A percentile compares a stretch with the other conserved stretches of the same genome.
Conservation (phyloP, 176 grass and related monocot genomes). For the Oropetium thomaeum region DNA sequence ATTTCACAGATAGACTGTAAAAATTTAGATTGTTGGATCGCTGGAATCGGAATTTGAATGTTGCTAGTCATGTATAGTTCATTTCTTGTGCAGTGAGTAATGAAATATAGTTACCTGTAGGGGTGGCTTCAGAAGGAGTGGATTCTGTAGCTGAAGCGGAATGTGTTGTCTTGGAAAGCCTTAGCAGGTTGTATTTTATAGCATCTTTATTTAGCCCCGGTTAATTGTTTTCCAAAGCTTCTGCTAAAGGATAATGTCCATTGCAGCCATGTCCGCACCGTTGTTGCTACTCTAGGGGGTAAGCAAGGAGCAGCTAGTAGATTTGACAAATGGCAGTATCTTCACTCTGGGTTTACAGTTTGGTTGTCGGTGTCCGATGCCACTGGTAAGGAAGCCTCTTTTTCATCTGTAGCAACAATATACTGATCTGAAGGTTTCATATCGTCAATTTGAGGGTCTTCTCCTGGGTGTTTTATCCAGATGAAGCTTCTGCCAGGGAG, state of each 20-base stretch:
- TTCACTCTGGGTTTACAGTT: slow-evolving; percentile 78
- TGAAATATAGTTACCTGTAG: slow-evolving; percentile 49
- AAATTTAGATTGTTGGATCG: neutral
- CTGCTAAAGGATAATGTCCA: neutral
- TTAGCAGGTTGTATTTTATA: slow-evolving; percentile 64
- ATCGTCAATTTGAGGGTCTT: neutral
- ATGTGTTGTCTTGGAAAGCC: slow-evolving; percentile 77
- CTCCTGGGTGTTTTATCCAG: slow-evolving; percentile 31
- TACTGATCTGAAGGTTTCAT: neutral
- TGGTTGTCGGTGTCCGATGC: slow-evolving; percentile 82
- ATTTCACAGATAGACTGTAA: neutral
- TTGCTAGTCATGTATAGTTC: neutral
- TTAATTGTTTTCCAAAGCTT: neutral
- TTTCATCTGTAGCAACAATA: neutral
- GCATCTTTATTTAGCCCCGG: neutral
- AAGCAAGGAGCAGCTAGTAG: slow-evolving; percentile 85
- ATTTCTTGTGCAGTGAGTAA: slow-evolving; percentile 27
- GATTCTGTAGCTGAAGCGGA: slow-evolving; percentile 78
- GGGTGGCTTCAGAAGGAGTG: slow-evolving; percentile 69
- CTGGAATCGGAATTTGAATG: neutral
- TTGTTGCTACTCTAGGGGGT: slow-evolving; percentile 77
- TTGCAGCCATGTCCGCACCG: slow-evolving; percentile 73
- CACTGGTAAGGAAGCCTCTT: slow-evolving; percentile 39
- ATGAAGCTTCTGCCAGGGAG: slow-evolving; percentile 81
- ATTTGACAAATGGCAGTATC: slow-evolving; percentile 77